Percentiles rank a stretch among this genome's conserved stretches.
Evolutionary conservation across 1,139 yeast species (phyloP).

Genomic region (Yamadazyma kanchanaburiensis): DNA sequence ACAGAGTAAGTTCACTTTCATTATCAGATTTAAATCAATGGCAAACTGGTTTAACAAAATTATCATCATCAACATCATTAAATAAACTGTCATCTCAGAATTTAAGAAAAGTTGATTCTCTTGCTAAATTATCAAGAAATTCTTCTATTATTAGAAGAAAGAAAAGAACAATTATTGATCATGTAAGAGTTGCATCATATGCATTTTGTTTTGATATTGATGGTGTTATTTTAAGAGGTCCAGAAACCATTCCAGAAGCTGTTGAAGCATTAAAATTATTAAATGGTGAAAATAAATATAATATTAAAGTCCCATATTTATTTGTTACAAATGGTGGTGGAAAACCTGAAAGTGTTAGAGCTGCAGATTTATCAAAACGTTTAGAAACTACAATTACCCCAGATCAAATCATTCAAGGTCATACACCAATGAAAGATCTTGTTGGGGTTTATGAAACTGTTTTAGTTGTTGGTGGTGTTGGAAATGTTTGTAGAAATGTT

Average conservation of each 20-base stretch:
- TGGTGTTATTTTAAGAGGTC: conserved; percentile 79
- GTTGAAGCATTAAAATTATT: conserved; percentile 64
- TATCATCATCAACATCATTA: conserved; percentile 38
- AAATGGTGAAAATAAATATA: conserved; percentile 74
- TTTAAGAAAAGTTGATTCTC: conserved; percentile 48
- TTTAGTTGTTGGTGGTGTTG: conserved; percentile 81
- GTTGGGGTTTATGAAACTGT: conserved; percentile 65
- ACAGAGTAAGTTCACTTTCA: conserved; percentile 67
- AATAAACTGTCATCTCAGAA: conserved; percentile 38
- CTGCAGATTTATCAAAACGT: conserved; percentile 61
- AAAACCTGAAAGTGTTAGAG: conserved; percentile 68
- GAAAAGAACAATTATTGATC: conserved; percentile 56
- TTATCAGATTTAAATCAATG: conserved; percentile 64
- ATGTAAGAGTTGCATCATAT: conserved; percentile 70
- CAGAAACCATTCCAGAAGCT: conserved; percentile 76
- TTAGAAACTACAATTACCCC: conserved; percentile 59
- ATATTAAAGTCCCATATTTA: conserved; percentile 79
- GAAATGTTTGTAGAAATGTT: conserved; percentile 75
- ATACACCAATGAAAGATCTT: conserved; percentile 83
- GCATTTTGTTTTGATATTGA: conserved; percentile 88
- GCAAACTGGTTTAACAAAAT: conserved; percentile 52
- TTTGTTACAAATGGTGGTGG: conserved; percentile 92
- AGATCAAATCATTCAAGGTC: conserved; percentile 84
- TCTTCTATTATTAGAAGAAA: conserved; percentile 50
- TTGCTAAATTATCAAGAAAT: conserved; percentile 49